Conservation (phyloP, 1,284 basidiomycete genomes). For the Boletus semigastroideus region DNA sequence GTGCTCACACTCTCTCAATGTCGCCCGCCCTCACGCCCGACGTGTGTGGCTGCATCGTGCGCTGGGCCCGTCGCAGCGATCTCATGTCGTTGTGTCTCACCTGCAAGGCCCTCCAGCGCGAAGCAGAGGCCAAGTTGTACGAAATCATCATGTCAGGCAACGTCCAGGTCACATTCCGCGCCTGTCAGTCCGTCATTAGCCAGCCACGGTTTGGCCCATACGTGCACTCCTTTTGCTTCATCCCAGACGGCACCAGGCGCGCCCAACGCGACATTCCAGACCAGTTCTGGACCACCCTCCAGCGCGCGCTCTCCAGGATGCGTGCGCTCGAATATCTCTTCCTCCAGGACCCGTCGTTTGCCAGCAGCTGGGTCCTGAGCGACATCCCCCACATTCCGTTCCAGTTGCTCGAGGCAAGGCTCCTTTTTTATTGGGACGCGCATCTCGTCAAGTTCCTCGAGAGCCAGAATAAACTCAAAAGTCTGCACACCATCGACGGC, state of each 20-base stretch:
- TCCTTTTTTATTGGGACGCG: constrained; percentile 29
- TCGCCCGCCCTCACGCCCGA: constrained; percentile 19
- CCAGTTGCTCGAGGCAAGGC: constrained; percentile 31
- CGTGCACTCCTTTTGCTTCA: constrained; percentile 28
- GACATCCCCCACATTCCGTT: constrained; percentile 32
- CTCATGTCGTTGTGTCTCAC: constrained; percentile 29
- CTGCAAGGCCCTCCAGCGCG: constrained; percentile 26
- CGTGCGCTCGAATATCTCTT: constrained; percentile 27
- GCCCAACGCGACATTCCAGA: constrained; percentile 21
- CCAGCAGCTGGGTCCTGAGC: constrained; percentile 28
- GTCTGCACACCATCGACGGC: constrained; percentile 28
- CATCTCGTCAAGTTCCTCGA: constrained; percentile 35
- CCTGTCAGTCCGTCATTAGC: constrained; percentile 28
- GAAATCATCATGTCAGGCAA: constrained; percentile 26
- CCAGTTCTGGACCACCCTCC: constrained; percentile 28
- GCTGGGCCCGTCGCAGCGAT: constrained; percentile 29
- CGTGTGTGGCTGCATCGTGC: constrained; percentile 27
- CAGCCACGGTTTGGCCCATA: constrained; percentile 27
- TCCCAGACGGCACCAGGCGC: constrained; percentile 23
- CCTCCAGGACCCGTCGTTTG: constrained; percentile 30
- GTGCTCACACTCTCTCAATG: constrained; percentile 12
- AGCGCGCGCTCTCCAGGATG: constrained; percentile 29
- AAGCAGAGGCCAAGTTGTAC: constrained; percentile 32
- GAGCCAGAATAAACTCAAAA: constrained; percentile 34
- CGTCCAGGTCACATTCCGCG: constrained; percentile 24